Evolutionary conservation across 352 stramenopile genomes (phyloP).

Genomic region (Pythium apleroticum): DNA sequence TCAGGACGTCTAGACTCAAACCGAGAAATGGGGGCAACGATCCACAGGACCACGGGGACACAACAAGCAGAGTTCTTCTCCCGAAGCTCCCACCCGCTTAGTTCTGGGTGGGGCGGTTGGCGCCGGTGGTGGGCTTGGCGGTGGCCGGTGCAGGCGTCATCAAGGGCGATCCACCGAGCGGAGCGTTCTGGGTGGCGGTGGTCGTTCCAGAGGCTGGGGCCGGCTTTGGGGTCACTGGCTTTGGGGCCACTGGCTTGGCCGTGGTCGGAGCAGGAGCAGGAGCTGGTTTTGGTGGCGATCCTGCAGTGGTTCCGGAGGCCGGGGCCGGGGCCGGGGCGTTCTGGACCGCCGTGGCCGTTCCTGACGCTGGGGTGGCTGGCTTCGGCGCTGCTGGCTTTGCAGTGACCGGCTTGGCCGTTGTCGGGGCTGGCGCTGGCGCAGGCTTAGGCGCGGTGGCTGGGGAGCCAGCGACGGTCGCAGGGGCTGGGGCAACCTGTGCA

Average conservation of each 20-base stretch:
- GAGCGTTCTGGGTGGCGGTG: neutral
- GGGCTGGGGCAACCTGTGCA: neutral
- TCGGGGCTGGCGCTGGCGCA: neutral
- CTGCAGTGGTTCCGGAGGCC: too few relatives aligned
- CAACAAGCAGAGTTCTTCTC: neutral
- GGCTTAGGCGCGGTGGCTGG: neutral
- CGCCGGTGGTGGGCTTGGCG: conserved; percentile 4
- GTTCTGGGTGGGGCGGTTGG: conserved; percentile 18
- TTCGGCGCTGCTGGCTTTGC: neutral
- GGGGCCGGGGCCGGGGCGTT: neutral
- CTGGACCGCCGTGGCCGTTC: neutral
- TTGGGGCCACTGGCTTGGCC: neutral
- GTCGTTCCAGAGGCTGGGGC: neutral
- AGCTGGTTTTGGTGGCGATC: too few relatives aligned
- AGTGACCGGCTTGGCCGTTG: conserved; percentile 3
- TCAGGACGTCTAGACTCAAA: conserved; percentile 5
- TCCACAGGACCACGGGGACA: neutral
- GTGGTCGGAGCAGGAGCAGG: neutral
- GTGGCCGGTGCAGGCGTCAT: conserved; percentile 8
- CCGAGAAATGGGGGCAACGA: neutral
- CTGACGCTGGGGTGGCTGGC: neutral
- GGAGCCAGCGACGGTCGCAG: neutral
- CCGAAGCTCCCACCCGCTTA: too few relatives aligned
- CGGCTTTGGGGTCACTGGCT: neutral
- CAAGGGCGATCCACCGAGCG: neutral